Percentiles rank a stretch among this genome's conserved stretches.
Conservation (phyloP, 495 filamentous ascomycete genomes). For the Polyplosphaeria fusca region DNA sequence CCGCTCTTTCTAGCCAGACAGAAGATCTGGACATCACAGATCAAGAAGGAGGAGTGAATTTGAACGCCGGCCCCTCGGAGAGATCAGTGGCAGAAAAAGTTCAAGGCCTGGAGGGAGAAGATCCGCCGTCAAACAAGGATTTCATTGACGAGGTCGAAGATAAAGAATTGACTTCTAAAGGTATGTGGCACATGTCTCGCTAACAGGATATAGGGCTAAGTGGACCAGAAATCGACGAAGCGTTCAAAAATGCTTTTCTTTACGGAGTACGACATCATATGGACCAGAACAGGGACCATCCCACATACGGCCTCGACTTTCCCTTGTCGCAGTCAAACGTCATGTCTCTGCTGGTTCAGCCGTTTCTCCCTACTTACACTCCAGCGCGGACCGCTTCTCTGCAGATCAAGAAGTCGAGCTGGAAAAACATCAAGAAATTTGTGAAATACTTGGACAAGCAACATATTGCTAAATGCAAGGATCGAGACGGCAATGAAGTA, state of each 20-base stretch:
- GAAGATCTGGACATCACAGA: slow-evolving; percentile 37
- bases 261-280: slow-evolving; percentile 57
- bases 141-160: slow-evolving; percentile 39
- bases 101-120: slow-evolving; percentile 39
- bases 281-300: slow-evolving; percentile 51
- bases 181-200: slow-evolving; percentile 36
- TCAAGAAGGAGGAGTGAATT: slow-evolving; percentile 46
- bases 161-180: slow-evolving; percentile 55
- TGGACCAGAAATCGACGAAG: slow-evolving; percentile 71
- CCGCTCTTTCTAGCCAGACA: slow-evolving; percentile 24
- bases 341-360: slow-evolving; percentile 63
- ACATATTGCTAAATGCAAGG: slow-evolving; percentile 61
- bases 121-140: slow-evolving; percentile 26
- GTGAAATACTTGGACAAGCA: slow-evolving; percentile 69
- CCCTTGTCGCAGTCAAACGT: slow-evolving; percentile 64
- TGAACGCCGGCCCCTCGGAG: slow-evolving; percentile 33
- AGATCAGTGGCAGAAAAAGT: slow-evolving; percentile 30
- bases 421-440: slow-evolving; percentile 73
- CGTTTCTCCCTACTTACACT: slow-evolving; percentile 62
- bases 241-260: slow-evolving; percentile 65
- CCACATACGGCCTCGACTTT: slow-evolving; percentile 56
- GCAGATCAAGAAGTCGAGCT: slow-evolving; percentile 71
- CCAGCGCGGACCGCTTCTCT: slow-evolving; percentile 55
- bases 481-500: slow-evolving; percentile 63
- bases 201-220: too few relatives aligned